Conservation (phyloP, 2,329 filamentous ascomycete genomes). For the Catunica adiposa region DNA sequence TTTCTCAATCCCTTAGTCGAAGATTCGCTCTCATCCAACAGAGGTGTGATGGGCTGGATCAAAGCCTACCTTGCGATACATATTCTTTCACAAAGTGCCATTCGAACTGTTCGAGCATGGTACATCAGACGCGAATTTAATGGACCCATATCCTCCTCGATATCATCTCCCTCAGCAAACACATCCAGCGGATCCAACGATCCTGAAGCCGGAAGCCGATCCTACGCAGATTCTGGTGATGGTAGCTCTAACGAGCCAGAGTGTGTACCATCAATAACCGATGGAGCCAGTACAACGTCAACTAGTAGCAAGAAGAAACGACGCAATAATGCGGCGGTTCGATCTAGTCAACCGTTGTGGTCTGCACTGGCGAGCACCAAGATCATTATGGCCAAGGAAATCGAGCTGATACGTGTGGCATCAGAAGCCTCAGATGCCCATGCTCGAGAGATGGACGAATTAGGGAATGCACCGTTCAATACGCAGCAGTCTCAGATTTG, state of each 20-base stretch:
- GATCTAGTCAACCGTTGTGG: conserved; percentile 85
- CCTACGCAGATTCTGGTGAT: conserved; percentile 10
- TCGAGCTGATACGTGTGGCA: conserved; percentile 63
- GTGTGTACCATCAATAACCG: conserved; percentile 23
- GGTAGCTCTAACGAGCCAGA: conserved; percentile 15
- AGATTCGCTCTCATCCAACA: not conserved
- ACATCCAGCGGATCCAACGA: conserved; percentile 16
- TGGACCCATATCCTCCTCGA: conserved; percentile 30
- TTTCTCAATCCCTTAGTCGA: conserved; percentile 10
- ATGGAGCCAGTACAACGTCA: conserved; percentile 18
- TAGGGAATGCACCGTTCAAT: conserved; percentile 60
- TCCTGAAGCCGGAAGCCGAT: conserved; percentile 11
- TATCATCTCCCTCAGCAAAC: conserved; percentile 19
- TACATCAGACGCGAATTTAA: conserved; percentile 39
- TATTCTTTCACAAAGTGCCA: conserved; percentile 56
- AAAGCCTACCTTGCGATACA: conserved; percentile 56
- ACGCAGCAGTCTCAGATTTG: conserved; percentile 56
- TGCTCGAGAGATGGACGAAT: conserved; percentile 59
- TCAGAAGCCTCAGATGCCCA: conserved; percentile 58
- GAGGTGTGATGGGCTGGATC: conserved; percentile 30
- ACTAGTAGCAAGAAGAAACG: conserved; percentile 53
- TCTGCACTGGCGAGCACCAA: conserved; percentile 89
- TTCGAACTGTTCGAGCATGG: conserved; percentile 54
- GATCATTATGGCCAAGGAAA: conserved; percentile 87
- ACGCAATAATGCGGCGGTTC: conserved; percentile 80